These are phyloP conservation scores for Populus nigra DNA, from an alignment of 345 rosid genomes.

Conservation along the genomic window DNA sequence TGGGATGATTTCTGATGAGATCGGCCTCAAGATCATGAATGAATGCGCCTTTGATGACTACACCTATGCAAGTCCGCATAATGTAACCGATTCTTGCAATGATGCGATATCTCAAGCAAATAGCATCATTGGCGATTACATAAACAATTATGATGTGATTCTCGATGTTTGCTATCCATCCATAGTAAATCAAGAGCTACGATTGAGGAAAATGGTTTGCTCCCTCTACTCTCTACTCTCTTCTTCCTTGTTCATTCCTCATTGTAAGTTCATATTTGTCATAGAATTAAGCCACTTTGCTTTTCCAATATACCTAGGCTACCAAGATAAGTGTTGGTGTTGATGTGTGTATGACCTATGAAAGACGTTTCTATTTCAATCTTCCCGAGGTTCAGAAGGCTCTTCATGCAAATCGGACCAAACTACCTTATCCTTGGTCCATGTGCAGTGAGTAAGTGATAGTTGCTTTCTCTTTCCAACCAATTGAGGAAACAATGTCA, in stretches of 20 bases:
- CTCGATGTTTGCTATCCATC: slow-evolving; percentile 82
- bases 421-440: slow-evolving; percentile 62
- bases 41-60: slow-evolving; percentile 83
- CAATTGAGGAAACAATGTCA: background rate
- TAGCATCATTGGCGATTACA: slow-evolving; percentile 52
- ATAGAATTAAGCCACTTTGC: background rate
- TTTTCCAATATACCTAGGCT: slow-evolving; percentile 38
- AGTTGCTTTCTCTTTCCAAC: background rate
- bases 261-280: background rate
- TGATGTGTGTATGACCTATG: slow-evolving; percentile 75
- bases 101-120: slow-evolving; percentile 53
- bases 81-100: slow-evolving; percentile 45
- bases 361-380: slow-evolving; percentile 67
- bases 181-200: slow-evolving; percentile 80
- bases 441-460: slow-evolving; percentile 70
- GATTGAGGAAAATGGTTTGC: slow-evolving; percentile 65
- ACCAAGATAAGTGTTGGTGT: slow-evolving; percentile 74
- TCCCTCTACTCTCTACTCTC: background rate
- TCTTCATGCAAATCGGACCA: slow-evolving; percentile 81
- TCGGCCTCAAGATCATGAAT: slow-evolving; percentile 62
- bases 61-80: slow-evolving; percentile 53
- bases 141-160: slow-evolving; percentile 74
- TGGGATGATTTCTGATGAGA: slow-evolving; percentile 93
- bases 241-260: background rate
- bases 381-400: slow-evolving; percentile 90